phyloP scores from a whole-genome alignment of 2,329 filamentous ascomycete species.

The Neospermospora avenae region DNA sequence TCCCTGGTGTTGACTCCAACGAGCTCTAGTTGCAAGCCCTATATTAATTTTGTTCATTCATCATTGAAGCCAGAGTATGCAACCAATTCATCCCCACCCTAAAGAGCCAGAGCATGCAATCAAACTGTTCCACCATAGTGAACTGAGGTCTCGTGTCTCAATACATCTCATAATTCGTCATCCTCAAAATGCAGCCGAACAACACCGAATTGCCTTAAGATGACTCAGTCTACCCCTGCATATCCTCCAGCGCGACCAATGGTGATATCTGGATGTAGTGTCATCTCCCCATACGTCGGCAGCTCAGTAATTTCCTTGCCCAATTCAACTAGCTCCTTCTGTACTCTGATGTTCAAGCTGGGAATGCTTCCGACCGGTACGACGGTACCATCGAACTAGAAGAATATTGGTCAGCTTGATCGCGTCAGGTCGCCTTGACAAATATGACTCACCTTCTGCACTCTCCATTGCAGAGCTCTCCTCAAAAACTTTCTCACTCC shows the following conservation, averaged over 20 bases:
- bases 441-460: slow-evolving; percentile 26
- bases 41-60: not conserved
- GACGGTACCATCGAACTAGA: slow-evolving; percentile 24
- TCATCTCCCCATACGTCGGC: slow-evolving; percentile 26
- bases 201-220: not conserved
- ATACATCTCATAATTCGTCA: not conserved
- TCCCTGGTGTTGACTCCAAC: not conserved
- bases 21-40: not conserved
- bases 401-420: not conserved
- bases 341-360: slow-evolving; percentile 22
- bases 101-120: not conserved
- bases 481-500: slow-evolving; percentile 21
- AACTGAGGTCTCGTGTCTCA: not conserved
- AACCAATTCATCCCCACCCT: not conserved
- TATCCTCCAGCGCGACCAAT: slow-evolving; percentile 20
- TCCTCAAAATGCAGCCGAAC: not conserved
- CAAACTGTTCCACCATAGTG: not conserved
- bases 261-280: slow-evolving; percentile 23
- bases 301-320: slow-evolving; percentile 19
- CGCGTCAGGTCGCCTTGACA: not conserved
- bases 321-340: slow-evolving; percentile 24
- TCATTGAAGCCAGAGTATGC: not conserved
- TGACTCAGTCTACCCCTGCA: not conserved
- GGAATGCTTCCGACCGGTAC: slow-evolving; percentile 14
- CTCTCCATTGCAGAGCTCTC: slow-evolving; percentile 26